Conservation (phyloP, 176 grass and related monocot species). For the Avena eriantha region DNA sequence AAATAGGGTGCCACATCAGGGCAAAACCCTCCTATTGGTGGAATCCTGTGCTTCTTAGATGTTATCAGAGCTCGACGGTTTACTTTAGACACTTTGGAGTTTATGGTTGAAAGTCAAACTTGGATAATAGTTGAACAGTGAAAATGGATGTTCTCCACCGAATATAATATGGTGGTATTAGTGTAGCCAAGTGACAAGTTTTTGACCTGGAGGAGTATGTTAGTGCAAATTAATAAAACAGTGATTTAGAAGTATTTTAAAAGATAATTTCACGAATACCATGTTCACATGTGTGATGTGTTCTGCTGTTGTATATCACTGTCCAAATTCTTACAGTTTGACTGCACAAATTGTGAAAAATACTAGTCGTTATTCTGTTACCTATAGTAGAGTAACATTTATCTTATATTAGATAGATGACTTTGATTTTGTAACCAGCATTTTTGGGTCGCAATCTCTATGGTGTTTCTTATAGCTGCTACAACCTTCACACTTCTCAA, state of each 20-base stretch:
- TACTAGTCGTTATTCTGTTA: neutral
- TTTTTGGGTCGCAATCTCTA: slow-evolving; percentile 97
- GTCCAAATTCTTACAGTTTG: neutral
- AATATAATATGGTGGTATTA: neutral
- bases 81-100: neutral
- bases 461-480: slow-evolving; percentile 97
- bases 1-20: slow-evolving; percentile 20
- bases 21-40: neutral
- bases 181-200: neutral
- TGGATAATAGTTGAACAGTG: slow-evolving; percentile 5
- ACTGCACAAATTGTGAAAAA: neutral
- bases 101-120: neutral
- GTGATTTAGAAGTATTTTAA: neutral
- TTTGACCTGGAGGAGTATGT: neutral
- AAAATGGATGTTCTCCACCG: neutral
- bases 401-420: slow-evolving; percentile 33
- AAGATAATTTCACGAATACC: neutral
- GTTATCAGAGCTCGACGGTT: neutral
- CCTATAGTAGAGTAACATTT: slow-evolving; percentile 32
- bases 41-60: neutral
- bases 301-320: slow-evolving; percentile 18
- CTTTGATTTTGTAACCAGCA: slow-evolving; percentile 61
- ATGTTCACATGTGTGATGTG: neutral
- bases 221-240: slow-evolving; percentile 9
- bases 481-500: slow-evolving; percentile 88